These are phyloP conservation scores for Roridomyces roridus DNA, from an alignment of 768 basidiomycete species.

Conservation along the genomic window DNA sequence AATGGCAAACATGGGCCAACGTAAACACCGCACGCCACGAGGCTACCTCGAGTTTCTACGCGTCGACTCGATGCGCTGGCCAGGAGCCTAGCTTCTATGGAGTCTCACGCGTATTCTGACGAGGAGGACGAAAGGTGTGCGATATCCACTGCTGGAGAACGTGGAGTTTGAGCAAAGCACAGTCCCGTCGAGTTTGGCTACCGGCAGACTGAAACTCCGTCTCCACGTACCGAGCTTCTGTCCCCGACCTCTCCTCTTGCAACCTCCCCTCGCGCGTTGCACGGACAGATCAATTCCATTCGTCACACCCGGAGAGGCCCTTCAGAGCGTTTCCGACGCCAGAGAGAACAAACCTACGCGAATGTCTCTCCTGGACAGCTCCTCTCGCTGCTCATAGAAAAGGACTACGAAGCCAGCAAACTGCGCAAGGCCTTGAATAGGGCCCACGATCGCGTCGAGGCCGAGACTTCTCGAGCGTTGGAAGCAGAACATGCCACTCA, in stretches of 20 bases:
- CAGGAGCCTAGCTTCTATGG: too few species aligned
- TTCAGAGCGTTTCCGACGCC: conserved; percentile 36
- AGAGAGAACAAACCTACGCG: conserved; percentile 40
- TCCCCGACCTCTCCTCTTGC: conserved; percentile 24
- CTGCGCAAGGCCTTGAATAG: conserved; percentile 43
- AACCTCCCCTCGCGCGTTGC: conserved; percentile 4
- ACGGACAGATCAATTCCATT: conserved; percentile 2
- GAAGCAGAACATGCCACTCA: conserved; percentile 19
- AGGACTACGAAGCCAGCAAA: conserved; percentile 47
- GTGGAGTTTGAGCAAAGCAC: too few species aligned
- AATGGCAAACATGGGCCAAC: background rate
- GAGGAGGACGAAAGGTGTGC: too few species aligned
- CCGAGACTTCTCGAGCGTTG: conserved; percentile 29
- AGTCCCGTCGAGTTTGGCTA: conserved; percentile 21
- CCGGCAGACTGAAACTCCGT: conserved; percentile 27
- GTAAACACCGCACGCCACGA: too few species aligned
- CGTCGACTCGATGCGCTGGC: too few species aligned
- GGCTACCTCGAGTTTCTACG: background rate
- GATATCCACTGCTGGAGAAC: background rate
- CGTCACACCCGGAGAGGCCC: conserved; percentile 34
- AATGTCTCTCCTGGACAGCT: conserved; percentile 35
- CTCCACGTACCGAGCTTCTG: conserved; percentile 23
- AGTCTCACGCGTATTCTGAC: too few species aligned
- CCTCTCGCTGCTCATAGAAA: conserved; percentile 40
- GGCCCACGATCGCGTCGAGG: conserved; percentile 44